Evolutionary conservation across 129 eudicot species (phyloP).

Genomic region (Daucus carota): DNA sequence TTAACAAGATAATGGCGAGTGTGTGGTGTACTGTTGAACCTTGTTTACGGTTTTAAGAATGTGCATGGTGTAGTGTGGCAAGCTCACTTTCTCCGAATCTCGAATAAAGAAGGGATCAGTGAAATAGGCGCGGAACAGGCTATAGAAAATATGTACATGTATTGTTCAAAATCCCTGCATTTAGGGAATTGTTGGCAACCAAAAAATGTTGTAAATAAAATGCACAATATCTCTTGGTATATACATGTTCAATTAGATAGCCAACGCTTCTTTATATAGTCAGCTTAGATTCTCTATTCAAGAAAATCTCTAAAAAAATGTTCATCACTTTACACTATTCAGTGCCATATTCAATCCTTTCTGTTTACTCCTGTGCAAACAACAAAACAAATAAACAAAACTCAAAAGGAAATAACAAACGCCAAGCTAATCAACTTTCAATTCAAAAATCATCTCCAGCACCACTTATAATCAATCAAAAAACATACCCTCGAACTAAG

Average conservation of each 20-base stretch:
- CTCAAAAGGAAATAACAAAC: conserved; percentile 17
- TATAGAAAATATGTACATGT: neutral
- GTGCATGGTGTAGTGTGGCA: neutral
- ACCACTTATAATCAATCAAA: conserved; percentile 33
- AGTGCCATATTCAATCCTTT: neutral
- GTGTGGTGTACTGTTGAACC: too few relatives aligned
- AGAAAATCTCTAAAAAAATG: neutral
- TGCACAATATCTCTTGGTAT: too few relatives aligned
- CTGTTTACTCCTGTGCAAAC: neutral
- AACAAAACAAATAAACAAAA: conserved; percentile 19
- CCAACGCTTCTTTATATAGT: too few relatives aligned
- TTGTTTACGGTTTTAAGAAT: neutral
- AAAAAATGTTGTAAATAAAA: neutral
- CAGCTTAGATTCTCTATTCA: too few relatives aligned
- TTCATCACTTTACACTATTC: neutral
- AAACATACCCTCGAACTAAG: conserved; percentile 28
- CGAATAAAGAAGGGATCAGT: neutral
- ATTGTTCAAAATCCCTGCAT: neutral
- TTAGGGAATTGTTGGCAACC: neutral
- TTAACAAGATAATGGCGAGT: too few relatives aligned
- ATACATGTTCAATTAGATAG: neutral
- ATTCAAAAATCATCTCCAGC: conserved; percentile 38
- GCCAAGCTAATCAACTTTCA: conserved; percentile 1
- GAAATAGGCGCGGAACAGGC: neutral
- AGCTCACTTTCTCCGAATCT: neutral